phyloP scores from a whole-genome alignment of 2,329 filamentous ascomycete genomes.

The Aspergillus unguis region DNA sequence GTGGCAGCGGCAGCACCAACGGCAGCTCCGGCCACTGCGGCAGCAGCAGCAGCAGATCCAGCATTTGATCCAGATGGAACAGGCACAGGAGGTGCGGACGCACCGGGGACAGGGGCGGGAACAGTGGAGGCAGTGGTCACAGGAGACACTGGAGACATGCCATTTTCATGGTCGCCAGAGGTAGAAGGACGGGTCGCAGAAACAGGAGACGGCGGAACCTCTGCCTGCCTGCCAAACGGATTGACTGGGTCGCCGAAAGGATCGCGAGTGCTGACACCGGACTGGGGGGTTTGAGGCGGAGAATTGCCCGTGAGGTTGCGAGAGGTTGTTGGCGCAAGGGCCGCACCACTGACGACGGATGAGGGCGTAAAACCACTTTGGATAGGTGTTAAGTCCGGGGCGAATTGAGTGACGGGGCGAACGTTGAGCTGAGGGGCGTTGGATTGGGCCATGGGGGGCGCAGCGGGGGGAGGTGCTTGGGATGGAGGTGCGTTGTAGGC shows the following conservation, averaged over 20 bases:
- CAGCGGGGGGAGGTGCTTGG: slow-evolving; percentile 28
- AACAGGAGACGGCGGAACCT: slow-evolving; percentile 36
- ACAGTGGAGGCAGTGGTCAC: neutral
- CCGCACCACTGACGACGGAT: slow-evolving; percentile 16
- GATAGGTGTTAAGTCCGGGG: slow-evolving; percentile 58
- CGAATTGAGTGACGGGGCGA: slow-evolving; percentile 78
- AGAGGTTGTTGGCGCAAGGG: slow-evolving; percentile 18
- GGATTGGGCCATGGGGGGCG: slow-evolving; percentile 38
- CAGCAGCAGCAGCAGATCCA: slow-evolving; percentile 38
- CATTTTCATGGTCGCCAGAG: slow-evolving; percentile 1
- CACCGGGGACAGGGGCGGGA: slow-evolving; percentile 26
- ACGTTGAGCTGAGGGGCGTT: slow-evolving; percentile 78
- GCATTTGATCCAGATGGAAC: slow-evolving; percentile 30
- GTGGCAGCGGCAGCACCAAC: slow-evolving; percentile 41
- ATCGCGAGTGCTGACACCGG: slow-evolving; percentile 42
- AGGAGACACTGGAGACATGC: neutral
- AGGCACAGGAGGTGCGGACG: slow-evolving; percentile 41
- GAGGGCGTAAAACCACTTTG: slow-evolving; percentile 29
- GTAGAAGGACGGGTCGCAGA: slow-evolving; percentile 11
- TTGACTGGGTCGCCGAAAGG: slow-evolving; percentile 58
- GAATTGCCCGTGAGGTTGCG: slow-evolving; percentile 36
- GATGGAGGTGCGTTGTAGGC: slow-evolving; percentile 24
- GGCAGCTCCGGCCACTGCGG: slow-evolving; percentile 38
- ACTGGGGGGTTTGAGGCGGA: slow-evolving; percentile 36
- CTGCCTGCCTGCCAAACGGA: slow-evolving; percentile 66